Evolutionary conservation across 495 filamentous ascomycete genomes (phyloP).

Genomic region (Copromyces sp.): DNA sequence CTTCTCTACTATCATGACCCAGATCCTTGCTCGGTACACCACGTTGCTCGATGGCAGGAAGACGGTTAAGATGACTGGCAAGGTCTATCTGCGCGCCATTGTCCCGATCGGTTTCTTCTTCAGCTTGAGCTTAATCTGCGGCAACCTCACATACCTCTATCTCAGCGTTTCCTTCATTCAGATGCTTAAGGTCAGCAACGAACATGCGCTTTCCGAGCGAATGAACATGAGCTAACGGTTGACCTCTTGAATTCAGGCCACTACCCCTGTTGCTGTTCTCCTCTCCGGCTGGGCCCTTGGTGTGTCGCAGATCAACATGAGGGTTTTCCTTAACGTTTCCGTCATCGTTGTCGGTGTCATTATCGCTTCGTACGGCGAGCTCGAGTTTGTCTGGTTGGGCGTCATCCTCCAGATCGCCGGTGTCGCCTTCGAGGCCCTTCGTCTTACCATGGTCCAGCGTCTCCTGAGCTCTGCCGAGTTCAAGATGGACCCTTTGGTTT

Average conservation of each 20-base stretch:
- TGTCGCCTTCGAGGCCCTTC: constrained; percentile 81
- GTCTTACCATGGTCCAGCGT: constrained; percentile 84
- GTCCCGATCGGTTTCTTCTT: constrained; percentile 91
- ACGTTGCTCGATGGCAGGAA: constrained; percentile 80
- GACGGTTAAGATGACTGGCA: constrained; percentile 86
- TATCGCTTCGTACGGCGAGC: constrained; percentile 85
- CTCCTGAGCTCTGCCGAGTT: constrained; percentile 81
- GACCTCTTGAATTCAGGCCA: constrained; percentile 46
- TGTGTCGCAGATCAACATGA: constrained; percentile 65
- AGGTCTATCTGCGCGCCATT: constrained; percentile 81
- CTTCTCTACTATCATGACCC: constrained; percentile 86
- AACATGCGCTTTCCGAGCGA: constrained; percentile 4
- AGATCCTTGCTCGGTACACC: constrained; percentile 77
- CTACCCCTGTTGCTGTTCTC: constrained; percentile 82
- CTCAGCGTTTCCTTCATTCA: constrained; percentile 92
- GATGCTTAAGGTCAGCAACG: constrained; percentile 74
- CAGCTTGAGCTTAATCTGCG: constrained; percentile 87
- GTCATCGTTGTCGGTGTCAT: constrained; percentile 84
- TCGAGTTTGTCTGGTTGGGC: constrained; percentile 78
- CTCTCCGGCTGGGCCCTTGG: constrained; percentile 75
- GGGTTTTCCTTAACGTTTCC: constrained; percentile 73
- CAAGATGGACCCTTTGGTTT: constrained; percentile 97
- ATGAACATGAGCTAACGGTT: constrained; percentile 13
- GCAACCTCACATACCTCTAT: constrained; percentile 87
- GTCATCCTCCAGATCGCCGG: constrained; percentile 80